Conservation (phyloP, 257 asterid species). For the Solanum chilense region DNA sequence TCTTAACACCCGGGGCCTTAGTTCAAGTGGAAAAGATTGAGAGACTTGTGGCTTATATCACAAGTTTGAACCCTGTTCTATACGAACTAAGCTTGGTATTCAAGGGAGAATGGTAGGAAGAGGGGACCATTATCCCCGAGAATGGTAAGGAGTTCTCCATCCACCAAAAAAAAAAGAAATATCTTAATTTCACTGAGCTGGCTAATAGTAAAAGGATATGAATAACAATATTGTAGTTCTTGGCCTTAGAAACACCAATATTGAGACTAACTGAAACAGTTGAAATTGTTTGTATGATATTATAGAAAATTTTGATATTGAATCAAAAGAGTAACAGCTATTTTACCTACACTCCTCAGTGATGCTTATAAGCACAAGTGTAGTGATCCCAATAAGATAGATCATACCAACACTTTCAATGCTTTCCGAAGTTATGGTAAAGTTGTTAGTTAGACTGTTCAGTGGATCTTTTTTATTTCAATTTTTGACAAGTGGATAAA, state of each 20-base stretch:
- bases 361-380: neutral
- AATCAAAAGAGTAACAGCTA: neutral
- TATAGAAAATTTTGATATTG: neutral
- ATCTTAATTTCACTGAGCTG: neutral
- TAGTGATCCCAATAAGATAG: neutral
- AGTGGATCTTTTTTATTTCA: neutral
- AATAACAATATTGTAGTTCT: neutral
- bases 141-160: neutral
- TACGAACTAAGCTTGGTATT: neutral
- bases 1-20: neutral
- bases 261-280: neutral
- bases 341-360: neutral
- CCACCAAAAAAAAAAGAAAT: neutral
- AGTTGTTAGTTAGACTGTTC: neutral
- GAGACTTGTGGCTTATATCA: neutral
- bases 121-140: neutral
- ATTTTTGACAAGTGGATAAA: neutral
- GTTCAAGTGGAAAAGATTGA: neutral
- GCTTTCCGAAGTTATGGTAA: neutral
- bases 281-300: neutral
- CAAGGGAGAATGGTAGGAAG: neutral
- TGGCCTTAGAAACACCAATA: neutral
- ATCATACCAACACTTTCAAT: neutral
- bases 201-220: neutral
- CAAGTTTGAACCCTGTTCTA: neutral